Evolutionary conservation across 1,284 basidiomycete species (phyloP).

Genomic region (Papiliotrema fonsecae): DNA sequence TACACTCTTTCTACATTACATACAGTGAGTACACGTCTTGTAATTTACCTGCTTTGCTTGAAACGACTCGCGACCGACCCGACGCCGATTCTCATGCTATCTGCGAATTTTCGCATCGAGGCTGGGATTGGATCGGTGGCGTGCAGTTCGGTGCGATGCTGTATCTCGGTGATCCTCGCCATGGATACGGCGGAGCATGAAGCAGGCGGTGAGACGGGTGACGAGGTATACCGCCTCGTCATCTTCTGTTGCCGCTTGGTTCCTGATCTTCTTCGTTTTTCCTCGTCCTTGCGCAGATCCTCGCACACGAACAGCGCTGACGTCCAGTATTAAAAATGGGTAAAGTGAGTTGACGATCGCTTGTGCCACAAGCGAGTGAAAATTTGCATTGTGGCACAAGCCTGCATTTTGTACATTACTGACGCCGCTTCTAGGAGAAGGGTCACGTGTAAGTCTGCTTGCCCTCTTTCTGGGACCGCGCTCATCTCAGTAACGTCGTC

Average conservation of each 20-base stretch:
- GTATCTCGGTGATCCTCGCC: not conserved
- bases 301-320: not conserved
- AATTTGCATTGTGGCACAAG: not conserved
- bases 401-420: not conserved
- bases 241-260: not conserved
- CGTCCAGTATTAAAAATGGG: slow-evolving; percentile 27
- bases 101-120: too few relatives aligned
- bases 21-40: slow-evolving; percentile 4
- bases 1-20: slow-evolving; percentile 6
- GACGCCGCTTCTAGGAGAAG: slow-evolving; percentile 25
- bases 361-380: not conserved
- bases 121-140: too few relatives aligned
- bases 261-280: not conserved
- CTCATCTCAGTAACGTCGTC: slow-evolving; percentile 77
- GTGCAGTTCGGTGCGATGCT: too few relatives aligned
- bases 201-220: not conserved
- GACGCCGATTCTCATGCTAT: too few relatives aligned
- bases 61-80: too few relatives aligned
- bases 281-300: not conserved
- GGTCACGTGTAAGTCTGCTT: slow-evolving; percentile 23
- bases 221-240: not conserved
- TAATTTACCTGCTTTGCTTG: too few relatives aligned
- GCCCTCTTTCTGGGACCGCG: not conserved
- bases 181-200: not conserved
- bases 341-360: slow-evolving; percentile 20